A percentile compares a stretch with the other conserved stretches of the same genome.
Evolutionary conservation across 192 early-diverging fungal species (phyloP).

Genomic region (Linnemannia hyalina): DNA sequence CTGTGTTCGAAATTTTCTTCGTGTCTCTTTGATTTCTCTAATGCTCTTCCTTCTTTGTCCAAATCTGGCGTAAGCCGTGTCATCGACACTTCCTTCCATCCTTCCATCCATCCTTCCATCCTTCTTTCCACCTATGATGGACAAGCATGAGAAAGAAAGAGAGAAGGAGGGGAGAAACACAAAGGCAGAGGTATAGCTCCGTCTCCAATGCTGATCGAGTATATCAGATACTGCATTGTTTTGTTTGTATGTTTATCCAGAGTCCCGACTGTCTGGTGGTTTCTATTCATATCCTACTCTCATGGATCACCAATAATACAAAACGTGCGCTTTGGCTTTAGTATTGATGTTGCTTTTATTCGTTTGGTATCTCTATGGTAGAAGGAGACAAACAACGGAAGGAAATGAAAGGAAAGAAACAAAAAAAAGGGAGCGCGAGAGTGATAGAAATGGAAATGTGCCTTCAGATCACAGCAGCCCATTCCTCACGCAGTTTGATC

Average conservation of each 20-base stretch:
- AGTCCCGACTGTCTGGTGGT: background rate
- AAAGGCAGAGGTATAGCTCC: background rate
- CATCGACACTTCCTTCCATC: background rate
- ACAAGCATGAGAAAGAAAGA: background rate
- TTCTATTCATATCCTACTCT: background rate
- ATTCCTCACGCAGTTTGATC: conserved; percentile 33
- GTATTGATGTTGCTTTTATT: background rate
- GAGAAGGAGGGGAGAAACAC: background rate
- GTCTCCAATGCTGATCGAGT: background rate
- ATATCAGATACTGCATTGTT: background rate
- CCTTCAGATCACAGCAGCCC: conserved; percentile 10
- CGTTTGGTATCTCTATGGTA: background rate
- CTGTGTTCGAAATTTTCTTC: background rate
- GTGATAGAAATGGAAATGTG: no score
- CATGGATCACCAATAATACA: background rate
- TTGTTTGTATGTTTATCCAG: background rate
- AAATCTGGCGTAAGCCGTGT: background rate
- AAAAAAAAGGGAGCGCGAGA: background rate
- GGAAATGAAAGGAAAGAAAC: background rate
- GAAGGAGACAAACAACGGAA: background rate
- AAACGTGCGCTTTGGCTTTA: background rate
- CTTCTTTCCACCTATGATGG: no score
- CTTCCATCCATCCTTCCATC: background rate
- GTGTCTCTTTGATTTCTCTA: background rate
- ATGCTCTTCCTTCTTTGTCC: background rate